A percentile compares a stretch with the other conserved stretches of the same genome.
Conservation (phyloP, 2,329 filamentous ascomycete genomes). For the Canariomyces notabilis region DNA sequence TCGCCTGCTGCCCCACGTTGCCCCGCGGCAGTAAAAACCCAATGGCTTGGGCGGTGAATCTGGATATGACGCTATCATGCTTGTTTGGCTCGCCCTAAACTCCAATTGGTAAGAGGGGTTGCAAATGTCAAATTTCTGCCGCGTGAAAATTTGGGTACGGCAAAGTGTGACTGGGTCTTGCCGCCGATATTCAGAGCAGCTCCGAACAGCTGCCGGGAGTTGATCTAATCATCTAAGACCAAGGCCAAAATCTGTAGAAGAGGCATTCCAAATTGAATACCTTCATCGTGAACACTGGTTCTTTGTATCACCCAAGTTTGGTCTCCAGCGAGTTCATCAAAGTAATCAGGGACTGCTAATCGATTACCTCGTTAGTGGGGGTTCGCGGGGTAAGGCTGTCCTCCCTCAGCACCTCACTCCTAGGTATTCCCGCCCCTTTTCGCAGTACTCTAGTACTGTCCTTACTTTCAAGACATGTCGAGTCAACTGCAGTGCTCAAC, state of each 20-base stretch:
- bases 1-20: slow-evolving; percentile 21
- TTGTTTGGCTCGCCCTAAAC: slow-evolving; percentile 18
- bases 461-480: too few species aligned
- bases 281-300: not conserved
- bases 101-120: slow-evolving; percentile 31
- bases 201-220: slow-evolving; percentile 7
- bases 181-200: not conserved
- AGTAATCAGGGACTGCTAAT: not conserved
- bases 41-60: slow-evolving; percentile 22
- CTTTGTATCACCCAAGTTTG: not conserved
- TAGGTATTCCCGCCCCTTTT: not conserved
- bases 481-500: slow-evolving; percentile 2
- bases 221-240: not conserved
- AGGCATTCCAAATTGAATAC: not conserved
- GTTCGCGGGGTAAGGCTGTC: slow-evolving; percentile 10
- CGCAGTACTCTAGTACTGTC: too few species aligned
- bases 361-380: slow-evolving; percentile 5
- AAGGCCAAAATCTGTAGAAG: slow-evolving; percentile 1
- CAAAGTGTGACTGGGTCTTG: too few species aligned
- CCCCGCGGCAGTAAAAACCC: slow-evolving; percentile 25
- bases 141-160: too few species aligned
- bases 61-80: slow-evolving; percentile 26
- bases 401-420: not conserved
- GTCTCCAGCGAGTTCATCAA: not conserved
- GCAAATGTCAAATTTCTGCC: too few species aligned